Evolutionary conservation across 768 basidiomycete genomes (phyloP).

Genomic region (Leccinum aurantiacum): DNA sequence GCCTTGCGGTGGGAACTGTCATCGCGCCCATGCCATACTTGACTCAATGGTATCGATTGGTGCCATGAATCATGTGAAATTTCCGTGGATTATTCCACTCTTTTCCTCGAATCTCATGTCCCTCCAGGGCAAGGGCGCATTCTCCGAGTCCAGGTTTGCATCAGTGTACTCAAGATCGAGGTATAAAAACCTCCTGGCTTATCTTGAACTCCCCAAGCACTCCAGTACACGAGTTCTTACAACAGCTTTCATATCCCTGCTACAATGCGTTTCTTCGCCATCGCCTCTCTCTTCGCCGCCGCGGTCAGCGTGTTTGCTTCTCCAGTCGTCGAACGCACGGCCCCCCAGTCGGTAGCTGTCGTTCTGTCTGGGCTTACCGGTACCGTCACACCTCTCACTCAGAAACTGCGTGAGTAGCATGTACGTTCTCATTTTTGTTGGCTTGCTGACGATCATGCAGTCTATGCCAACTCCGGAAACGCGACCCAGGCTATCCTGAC

Average conservation of each 20-base stretch:
- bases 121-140: not conserved
- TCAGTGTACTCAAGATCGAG: not conserved
- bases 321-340: slow-evolving; percentile 10
- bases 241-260: not conserved
- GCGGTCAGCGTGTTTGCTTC: slow-evolving; percentile 9
- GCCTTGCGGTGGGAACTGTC: not conserved
- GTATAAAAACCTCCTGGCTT: slow-evolving; percentile 12
- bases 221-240: slow-evolving; percentile 9
- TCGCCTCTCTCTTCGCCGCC: slow-evolving; percentile 9
- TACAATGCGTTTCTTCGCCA: slow-evolving; percentile 14
- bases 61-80: not conserved
- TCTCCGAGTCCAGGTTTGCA: not conserved
- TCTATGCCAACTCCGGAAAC: slow-evolving; percentile 10
- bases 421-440: not conserved
- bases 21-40: not conserved
- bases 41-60: not conserved
- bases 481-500: slow-evolving; percentile 11
- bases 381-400: slow-evolving; percentile 8
- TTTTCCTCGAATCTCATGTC: slow-evolving; percentile 7
- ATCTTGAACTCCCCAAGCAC: slow-evolving; percentile 8
- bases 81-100: not conserved
- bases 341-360: slow-evolving; percentile 4
- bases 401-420: slow-evolving; percentile 11
- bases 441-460: slow-evolving; percentile 3
- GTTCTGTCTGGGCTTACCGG: slow-evolving; percentile 4